Evolutionary conservation across 1,139 yeast genomes (phyloP).

Genomic region (Yamadazyma diddensiae): DNA sequence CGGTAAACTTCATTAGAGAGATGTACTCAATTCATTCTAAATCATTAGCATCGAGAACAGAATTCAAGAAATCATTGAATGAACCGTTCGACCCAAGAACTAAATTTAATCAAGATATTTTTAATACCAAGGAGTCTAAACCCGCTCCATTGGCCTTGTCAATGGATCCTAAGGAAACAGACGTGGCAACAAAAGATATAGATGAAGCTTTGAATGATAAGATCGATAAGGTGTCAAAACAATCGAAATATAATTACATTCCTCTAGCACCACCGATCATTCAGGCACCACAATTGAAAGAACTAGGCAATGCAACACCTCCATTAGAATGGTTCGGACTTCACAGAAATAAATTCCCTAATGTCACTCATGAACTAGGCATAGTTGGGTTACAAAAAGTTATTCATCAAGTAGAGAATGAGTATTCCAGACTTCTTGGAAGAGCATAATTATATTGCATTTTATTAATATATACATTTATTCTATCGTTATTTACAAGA

Average conservation of each 20-base stretch:
- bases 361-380: slow-evolving; percentile 75
- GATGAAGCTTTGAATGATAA: slow-evolving; percentile 54
- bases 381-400: slow-evolving; percentile 72
- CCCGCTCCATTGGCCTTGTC: slow-evolving; percentile 6
- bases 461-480: slow-evolving; percentile 3
- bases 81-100: slow-evolving; percentile 4
- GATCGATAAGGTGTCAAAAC: slow-evolving; percentile 60
- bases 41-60: slow-evolving; percentile 38
- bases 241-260: slow-evolving; percentile 56
- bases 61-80: slow-evolving; percentile 21
- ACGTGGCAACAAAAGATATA: slow-evolving; percentile 28
- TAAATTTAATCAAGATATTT: slow-evolving; percentile 18
- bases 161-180: slow-evolving; percentile 11
- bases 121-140: slow-evolving; percentile 3
- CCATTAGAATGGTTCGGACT: slow-evolving; percentile 98
- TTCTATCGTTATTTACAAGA: slow-evolving; percentile 2
- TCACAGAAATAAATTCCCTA: slow-evolving; percentile 81
- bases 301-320: slow-evolving; percentile 95
- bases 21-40: slow-evolving; percentile 70
- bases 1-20: slow-evolving; percentile 85
- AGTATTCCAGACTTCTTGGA: slow-evolving; percentile 47
- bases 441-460: slow-evolving; percentile 25
- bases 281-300: slow-evolving; percentile 85
- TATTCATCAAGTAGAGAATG: slow-evolving; percentile 58
- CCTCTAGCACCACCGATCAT: slow-evolving; percentile 76